phyloP scores from a whole-genome alignment of 345 rosid genomes.

The Dipteronia dyeriana region DNA sequence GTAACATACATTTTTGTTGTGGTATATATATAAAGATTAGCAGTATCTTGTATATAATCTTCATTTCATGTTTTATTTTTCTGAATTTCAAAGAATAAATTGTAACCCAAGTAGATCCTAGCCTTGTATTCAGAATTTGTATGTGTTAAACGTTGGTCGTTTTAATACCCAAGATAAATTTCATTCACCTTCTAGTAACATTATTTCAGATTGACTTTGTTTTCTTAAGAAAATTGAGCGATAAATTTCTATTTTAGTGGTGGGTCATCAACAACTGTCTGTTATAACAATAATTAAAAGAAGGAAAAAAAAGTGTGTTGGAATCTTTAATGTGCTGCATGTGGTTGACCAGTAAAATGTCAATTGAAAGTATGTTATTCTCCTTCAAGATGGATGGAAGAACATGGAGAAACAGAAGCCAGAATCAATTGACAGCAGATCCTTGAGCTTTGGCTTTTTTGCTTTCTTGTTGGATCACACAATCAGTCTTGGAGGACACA shows the following conservation, averaged over 20 bases:
- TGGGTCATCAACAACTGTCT: background rate
- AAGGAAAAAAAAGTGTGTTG: background rate
- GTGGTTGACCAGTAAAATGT: background rate
- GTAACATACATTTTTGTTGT: background rate
- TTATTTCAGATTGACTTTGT: too few relatives aligned
- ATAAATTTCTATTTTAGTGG: background rate
- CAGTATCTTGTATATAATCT: background rate
- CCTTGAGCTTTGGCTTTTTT: background rate
- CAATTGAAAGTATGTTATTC: background rate
- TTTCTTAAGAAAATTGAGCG: background rate
- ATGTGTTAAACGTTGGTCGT: background rate
- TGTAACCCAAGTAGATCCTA: slow-evolving; percentile 1
- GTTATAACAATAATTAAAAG: background rate
- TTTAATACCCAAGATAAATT: too few relatives aligned
- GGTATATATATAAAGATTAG: background rate
- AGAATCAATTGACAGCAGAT: background rate
- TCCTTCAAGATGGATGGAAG: background rate
- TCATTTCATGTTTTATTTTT: background rate
- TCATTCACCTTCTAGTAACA: too few relatives aligned
- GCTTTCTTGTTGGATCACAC: background rate
- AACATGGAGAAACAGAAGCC: background rate
- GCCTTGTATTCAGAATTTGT: background rate
- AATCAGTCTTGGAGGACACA: background rate
- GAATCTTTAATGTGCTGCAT: slow-evolving; percentile 5
- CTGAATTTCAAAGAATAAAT: background rate